Conservation (phyloP, 768 basidiomycete genomes). For the Hortiboletus campestris region DNA sequence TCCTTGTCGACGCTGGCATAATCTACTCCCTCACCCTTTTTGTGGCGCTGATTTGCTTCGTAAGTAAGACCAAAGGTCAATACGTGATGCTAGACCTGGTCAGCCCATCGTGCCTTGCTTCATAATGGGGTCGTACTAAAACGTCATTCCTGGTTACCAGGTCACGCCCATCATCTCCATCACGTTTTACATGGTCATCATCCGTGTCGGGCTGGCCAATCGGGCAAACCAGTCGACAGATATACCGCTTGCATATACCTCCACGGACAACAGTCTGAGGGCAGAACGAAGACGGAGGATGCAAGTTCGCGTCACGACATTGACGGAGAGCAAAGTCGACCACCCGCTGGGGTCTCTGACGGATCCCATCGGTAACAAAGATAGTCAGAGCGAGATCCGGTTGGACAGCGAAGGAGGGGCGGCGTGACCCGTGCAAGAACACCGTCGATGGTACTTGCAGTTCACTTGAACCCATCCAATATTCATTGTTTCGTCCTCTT, state of each 20-base stretch:
- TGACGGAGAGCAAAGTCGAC: not conserved
- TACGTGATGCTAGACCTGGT: not conserved
- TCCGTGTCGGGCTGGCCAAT: not conserved
- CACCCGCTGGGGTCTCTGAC: no score
- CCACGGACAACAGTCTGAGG: no score
- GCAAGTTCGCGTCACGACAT: not conserved
- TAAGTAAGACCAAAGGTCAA: not conserved
- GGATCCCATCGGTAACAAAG: no score
- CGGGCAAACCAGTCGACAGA: not conserved
- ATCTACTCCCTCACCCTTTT: not conserved
- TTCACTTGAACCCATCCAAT: no score
- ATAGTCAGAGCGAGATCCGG: no score
- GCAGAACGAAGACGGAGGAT: not conserved
- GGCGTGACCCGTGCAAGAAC: no score
- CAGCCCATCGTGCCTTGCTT: not conserved
- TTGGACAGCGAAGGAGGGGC: no score
- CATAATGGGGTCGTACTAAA: not conserved
- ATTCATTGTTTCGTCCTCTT: no score
- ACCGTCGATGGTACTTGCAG: no score
- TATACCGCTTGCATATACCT: no score
- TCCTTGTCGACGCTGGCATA: not conserved
- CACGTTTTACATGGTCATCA: not conserved
- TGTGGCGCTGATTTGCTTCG: not conserved
- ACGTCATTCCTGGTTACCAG: not conserved
- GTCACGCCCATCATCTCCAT: not conserved